Evolutionary conservation across 768 basidiomycete species (phyloP), one percentile per base, ranked within the genome.

Genomic region (Cystofilobasidium bisporidii): DNA sequence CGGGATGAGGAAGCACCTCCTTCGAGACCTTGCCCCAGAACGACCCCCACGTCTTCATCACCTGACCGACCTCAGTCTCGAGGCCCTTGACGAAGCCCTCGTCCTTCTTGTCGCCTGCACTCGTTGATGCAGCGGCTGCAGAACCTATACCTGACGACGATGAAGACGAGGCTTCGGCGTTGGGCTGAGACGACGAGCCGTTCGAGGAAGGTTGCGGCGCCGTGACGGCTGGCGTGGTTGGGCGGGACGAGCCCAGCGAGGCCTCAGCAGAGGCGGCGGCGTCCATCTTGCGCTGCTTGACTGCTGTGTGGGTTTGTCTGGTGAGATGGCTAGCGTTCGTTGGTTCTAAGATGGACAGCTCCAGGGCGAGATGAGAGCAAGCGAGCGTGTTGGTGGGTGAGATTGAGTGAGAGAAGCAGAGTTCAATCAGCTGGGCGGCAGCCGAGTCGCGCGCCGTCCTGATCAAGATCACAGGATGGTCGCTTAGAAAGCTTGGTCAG

Each of bases 11-110:
- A 18, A 26, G 33, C 11, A 69, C 68, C 63, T 69, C 62, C 59
- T 69, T 69, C 41, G 41, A 38, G 1, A 63, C 68, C 10, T 55
- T 38, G 28, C 68, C 68, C 68, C 68, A 69, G 68, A 69, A 69
- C 43, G 43, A 33, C 12, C 40, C 45, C 57, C 56, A 59, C 48
- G 47, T 53, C 1, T 61, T 61, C 45, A 69, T 20, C 28, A 64
- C 68, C 63, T 69, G 68, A 6, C 20, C 32, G 28, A 69, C 68
- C 30, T 69, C 68, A 1, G 36, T 36, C 57, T 69, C 68, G 28
- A 69, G 61, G 0, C 60, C 60, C 24, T 61, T 61, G 32, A 63
- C 55, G 15, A 61, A 69, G 28, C 55, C 47, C 3, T 55, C 41
- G 18, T 63, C 61, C 53, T 61, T 67, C 60, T 61, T 61, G 12